Evolutionary conservation across 116 monocot genomes (phyloP).

Genomic region (Posidonia oceanica): DNA sequence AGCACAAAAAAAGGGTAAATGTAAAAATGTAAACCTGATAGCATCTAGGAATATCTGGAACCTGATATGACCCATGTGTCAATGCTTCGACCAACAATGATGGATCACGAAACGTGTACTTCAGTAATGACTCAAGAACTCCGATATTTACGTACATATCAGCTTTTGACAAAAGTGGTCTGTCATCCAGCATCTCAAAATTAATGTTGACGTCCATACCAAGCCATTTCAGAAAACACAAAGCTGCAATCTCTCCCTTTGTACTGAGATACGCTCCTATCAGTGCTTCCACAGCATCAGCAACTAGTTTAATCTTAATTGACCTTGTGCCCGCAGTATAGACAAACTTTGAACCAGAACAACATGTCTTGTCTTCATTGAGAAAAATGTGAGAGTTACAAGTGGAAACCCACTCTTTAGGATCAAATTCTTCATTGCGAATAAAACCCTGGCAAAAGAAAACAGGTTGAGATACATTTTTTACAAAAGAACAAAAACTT

Average conservation of each 20-base stretch:
- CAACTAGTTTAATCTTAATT: conserved; percentile 41
- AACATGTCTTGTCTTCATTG: not conserved
- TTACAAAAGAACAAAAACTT: too few species aligned
- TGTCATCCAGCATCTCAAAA: conserved; percentile 10
- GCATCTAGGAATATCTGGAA: conserved; percentile 36
- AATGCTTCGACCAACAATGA: conserved; percentile 57
- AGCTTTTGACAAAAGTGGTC: conserved; percentile 11
- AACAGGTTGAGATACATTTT: not conserved
- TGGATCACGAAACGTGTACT: conserved; percentile 34
- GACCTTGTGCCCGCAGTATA: conserved; percentile 18
- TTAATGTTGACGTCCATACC: conserved; percentile 27
- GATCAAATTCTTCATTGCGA: conserved; percentile 31
- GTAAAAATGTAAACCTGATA: conserved; percentile 39
- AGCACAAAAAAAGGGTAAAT: not conserved
- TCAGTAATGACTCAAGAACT: conserved; percentile 28
- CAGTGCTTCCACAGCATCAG: conserved; percentile 53
- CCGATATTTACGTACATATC: conserved; percentile 34
- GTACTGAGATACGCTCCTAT: conserved; percentile 41
- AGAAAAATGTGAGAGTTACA: conserved; percentile 6
- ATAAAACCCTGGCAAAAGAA: conserved; percentile 43
- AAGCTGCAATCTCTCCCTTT: conserved; percentile 34
- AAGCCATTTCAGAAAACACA: conserved; percentile 32
- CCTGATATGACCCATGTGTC: conserved; percentile 65
- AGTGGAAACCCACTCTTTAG: conserved; percentile 36
- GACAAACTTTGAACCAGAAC: conserved; percentile 7